Percentiles rank a stretch among this genome's conserved stretches.
Evolutionary conservation across 805 yeast genomes (phyloP).

Genomic region (Sugiyamaella mastotermitis): DNA sequence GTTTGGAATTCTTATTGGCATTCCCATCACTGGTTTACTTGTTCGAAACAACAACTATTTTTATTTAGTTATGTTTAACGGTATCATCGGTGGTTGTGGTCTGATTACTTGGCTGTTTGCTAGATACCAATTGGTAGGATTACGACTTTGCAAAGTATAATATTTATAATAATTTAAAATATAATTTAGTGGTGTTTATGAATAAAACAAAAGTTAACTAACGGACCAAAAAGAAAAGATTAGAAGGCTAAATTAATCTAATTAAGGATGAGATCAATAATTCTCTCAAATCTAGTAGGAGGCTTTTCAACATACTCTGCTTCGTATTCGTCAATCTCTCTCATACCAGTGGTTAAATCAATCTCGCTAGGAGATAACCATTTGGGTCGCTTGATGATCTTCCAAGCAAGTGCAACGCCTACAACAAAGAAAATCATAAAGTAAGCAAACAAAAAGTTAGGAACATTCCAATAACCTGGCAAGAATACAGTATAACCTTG

Average conservation of each 20-base stretch:
- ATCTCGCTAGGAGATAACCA: constrained; percentile 28
- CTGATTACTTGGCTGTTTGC: constrained; percentile 1
- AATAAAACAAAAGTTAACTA: no score
- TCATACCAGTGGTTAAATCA: constrained; percentile 64
- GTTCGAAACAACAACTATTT: constrained; percentile 21
- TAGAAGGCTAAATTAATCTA: no score
- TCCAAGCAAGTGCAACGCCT: constrained; percentile 50
- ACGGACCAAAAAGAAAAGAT: no score
- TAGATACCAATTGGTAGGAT: constrained; percentile 8
- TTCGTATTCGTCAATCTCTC: constrained; percentile 48
- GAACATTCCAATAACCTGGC: constrained; percentile 36
- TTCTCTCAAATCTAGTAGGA: no score
- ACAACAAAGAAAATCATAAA: constrained; percentile 48
- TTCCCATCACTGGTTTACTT: constrained; percentile 47
- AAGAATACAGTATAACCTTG: constrained; percentile 66
- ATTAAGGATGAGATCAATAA: no score
- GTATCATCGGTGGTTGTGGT: constrained; percentile 2
- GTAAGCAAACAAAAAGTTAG: constrained; percentile 63
- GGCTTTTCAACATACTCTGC: constrained; percentile 43
- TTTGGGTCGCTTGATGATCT: constrained; percentile 21
- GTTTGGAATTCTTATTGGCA: constrained; percentile 40
- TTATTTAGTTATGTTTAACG: constrained; percentile 10
- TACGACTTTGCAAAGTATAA: constrained; percentile 6
- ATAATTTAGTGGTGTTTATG: no score
- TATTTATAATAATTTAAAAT: no score